phyloP scores from a whole-genome alignment of 164 flowering plant genomes.

The Liriodendron chinense region DNA sequence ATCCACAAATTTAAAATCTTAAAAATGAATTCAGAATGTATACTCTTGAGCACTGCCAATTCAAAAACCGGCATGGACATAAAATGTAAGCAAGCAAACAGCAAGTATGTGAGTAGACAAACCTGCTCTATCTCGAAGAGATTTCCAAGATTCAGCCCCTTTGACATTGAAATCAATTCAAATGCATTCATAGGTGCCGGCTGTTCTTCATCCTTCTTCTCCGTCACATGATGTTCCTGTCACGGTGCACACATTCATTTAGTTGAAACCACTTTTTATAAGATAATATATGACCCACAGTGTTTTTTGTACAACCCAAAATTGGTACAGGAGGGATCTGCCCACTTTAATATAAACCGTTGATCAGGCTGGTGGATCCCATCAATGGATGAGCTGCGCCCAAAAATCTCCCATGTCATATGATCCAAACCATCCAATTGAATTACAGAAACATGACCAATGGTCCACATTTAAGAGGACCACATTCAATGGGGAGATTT shows the following conservation, averaged over 20 bases:
- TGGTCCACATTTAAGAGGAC: neutral
- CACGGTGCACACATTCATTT: neutral
- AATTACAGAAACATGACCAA: no score
- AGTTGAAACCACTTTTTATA: neutral
- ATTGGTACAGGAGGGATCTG: no score
- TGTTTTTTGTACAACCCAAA: no score
- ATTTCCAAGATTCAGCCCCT: conserved; percentile 85
- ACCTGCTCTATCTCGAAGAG: conserved; percentile 89
- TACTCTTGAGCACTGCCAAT: neutral
- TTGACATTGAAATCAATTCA: conserved; percentile 93
- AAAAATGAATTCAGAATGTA: neutral
- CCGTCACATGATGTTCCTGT: conserved; percentile 87
- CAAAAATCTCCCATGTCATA: no score
- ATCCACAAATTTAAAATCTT: neutral
- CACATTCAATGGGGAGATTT: neutral
- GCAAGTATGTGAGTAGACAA: neutral
- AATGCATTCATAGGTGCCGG: conserved; percentile 97
- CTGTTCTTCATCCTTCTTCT: conserved; percentile 65
- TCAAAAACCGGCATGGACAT: neutral
- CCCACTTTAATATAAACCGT: no score
- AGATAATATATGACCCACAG: neutral
- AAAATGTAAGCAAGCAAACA: neutral
- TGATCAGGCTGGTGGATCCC: no score
- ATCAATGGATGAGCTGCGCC: no score
- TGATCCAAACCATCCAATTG: no score